Evolutionary conservation across 2,329 filamentous ascomycete species (phyloP).

Genomic region (Xylariaceae sp.): DNA sequence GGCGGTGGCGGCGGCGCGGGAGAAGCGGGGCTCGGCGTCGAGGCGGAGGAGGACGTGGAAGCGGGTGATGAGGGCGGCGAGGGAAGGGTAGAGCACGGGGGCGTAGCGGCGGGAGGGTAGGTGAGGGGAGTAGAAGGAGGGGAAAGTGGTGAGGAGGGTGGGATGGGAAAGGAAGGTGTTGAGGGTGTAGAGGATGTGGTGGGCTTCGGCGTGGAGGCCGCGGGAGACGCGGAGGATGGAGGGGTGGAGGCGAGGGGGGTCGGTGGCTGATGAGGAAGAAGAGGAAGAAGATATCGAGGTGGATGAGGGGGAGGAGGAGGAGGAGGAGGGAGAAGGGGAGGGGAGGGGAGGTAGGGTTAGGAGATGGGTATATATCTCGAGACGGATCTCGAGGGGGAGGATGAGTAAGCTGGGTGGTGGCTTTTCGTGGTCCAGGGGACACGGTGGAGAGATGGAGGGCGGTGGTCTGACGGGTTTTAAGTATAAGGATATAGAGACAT

Average conservation of each 20-base stretch:
- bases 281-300: background rate
- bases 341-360: slow-evolving; percentile 29
- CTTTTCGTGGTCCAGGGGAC: too few species aligned
- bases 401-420: slow-evolving; percentile 28
- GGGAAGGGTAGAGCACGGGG: slow-evolving; percentile 15
- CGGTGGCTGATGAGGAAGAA: too few species aligned
- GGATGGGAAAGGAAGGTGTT: slow-evolving; percentile 42
- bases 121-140: slow-evolving; percentile 9
- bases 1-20: slow-evolving; percentile 23
- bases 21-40: slow-evolving; percentile 33
- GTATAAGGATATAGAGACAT: too few species aligned
- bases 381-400: slow-evolving; percentile 42
- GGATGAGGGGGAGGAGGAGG: slow-evolving; percentile 4
- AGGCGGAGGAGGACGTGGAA: slow-evolving; percentile 37
- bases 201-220: slow-evolving; percentile 38
- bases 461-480: too few species aligned
- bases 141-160: slow-evolving; percentile 35
- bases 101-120: background rate
- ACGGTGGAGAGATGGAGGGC: too few species aligned
- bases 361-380: slow-evolving; percentile 41
- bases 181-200: slow-evolving; percentile 35
- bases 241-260: slow-evolving; percentile 32
- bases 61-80: slow-evolving; percentile 31
- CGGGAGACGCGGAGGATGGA: slow-evolving; percentile 36
- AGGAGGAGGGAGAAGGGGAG: slow-evolving; percentile 9